Evolutionary conservation across 768 basidiomycete species (phyloP), one percentile per base, ranked within the genome.

Genomic region (Fistulinella prunicolor): DNA sequence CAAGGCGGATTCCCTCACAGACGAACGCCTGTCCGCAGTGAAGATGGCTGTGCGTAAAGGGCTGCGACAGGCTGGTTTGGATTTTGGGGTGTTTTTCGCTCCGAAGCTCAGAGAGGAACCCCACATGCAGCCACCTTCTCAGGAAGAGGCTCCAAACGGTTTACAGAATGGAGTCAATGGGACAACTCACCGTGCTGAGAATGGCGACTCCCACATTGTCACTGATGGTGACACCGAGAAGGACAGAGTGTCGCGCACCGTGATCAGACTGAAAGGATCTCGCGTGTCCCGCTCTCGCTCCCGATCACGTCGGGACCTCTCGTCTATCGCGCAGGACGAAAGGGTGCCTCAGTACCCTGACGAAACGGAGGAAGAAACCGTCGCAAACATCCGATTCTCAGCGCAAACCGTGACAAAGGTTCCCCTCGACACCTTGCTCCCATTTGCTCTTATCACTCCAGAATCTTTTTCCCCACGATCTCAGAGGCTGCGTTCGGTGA

Each of bases 391-490:
- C 43, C 82, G 86, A 32, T 89, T 89, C 69, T 88, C 86, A 9
- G 88, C 87, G 8, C 76, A 80, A 46, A 70, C 78, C 42, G 74
- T 90, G 20, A 75, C 84, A 14, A 83, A 80, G 60, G 71, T 71
- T 9, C 80, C 83, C 58, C 69, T 90, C 41, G 71, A 66, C 22
- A 66, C 70, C 12, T 65, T 85, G 19, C 74, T 92, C 53, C 89
- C 89, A 6, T 92, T 92, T 60, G 88, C 88, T 8, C 68, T 93
- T 39, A 85, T 92, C 60, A 76, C 85, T 19, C 90, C 89, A 3
- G 85, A 92, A 68, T 62, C 70, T 29, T 70, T 66, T 45, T 65
- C 67, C 41, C 73, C 77, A 23, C 67, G 71, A 49, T 32, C 47
- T 14, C 60, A 29, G 30, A 48, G 42, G 50, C 24, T 35, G 24